Evolutionary conservation across 1,284 basidiomycete genomes (phyloP), one percentile per base, ranked within the genome.

Genomic region (Xerocomus nothofagi): DNA sequence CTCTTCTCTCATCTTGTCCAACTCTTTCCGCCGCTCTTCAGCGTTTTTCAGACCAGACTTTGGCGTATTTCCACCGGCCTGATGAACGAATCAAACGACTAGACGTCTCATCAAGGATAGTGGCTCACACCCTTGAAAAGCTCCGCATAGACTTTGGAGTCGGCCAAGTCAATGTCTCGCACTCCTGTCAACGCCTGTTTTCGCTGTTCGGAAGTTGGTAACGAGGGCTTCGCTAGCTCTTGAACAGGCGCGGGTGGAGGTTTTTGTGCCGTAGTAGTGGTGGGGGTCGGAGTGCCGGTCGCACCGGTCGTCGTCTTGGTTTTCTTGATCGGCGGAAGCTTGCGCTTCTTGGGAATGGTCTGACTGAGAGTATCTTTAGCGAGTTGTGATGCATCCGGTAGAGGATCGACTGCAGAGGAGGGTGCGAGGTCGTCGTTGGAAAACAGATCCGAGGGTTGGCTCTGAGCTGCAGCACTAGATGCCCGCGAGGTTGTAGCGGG

Each of bases 291-390:
- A 29, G 65, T 54, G 9, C 66, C 56, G 1, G 66, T 31, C 24
- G 53, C 23, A 14, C 57, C 36, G 0, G 38, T 20, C 17, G 57
- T 51, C 5, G 65, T 56, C 63, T 87, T 88, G 60, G 77, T 85
- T 70, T 89, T 89, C 73, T 81, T 88, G 54, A 89, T 89, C 8
- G 79, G 71, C 3, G 87, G 87, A 12, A 87, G 71, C 59, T 86
- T 88, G 43, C 73, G 76, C 59, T 84, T 85, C 71, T 83, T 84
- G 7, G 70, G 66, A 12, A 65, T 57, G 15, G 70, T 50, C 24
- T 62, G 52, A 48, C 50, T 36, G 37, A 58, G 38, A 39, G 47
- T 24, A 14, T 67, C 54, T 39, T 54, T 58, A 4, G 40, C 23
- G n/a, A 62, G 58, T 20, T 65, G 65, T 4, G 66, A 62, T 36